Evolutionary conservation across 306 rosid species (phyloP).

Genomic region (Oxytropis ochrocephala): DNA sequence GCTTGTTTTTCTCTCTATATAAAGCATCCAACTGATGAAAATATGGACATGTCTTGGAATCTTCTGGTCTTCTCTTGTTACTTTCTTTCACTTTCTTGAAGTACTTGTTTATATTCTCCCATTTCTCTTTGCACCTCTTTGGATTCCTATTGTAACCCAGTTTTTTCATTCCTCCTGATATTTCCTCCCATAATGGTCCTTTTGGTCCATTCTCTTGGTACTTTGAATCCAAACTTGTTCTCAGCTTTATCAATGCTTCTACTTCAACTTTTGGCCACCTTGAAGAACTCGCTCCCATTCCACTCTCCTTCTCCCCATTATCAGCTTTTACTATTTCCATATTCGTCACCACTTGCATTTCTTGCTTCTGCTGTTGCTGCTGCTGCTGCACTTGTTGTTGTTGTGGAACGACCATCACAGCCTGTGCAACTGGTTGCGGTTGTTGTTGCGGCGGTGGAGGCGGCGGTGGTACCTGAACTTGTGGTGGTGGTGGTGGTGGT

Average conservation of each 20-base stretch:
- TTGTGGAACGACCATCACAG: background rate
- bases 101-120: constrained; percentile 99
- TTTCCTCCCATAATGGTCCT: constrained; percentile 93
- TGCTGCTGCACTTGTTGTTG: background rate
- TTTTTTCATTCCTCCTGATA: constrained; percentile 55
- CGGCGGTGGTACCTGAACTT: background rate
- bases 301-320: constrained; percentile 2
- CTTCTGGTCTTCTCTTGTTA: constrained; percentile 71
- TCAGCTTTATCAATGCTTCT: constrained; percentile 57
- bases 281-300: constrained; percentile 34
- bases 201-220: constrained; percentile 82
- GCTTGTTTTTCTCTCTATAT: constrained; percentile 47
- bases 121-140: constrained; percentile 92
- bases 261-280: constrained; percentile 94
- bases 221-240: constrained; percentile 52
- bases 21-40: constrained; percentile 68
- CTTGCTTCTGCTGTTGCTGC: background rate
- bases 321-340: constrained; percentile 27
- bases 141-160: constrained; percentile 67
- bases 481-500: background rate
- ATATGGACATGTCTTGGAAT: constrained; percentile 91
- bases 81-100: constrained; percentile 94
- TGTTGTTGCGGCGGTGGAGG: background rate
- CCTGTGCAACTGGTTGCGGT: background rate
- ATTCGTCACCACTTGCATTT: constrained; percentile 3